These are phyloP conservation scores for Holtermannia corniformis DNA, from an alignment of 768 basidiomycete species.

Conservation along the genomic window DNA sequence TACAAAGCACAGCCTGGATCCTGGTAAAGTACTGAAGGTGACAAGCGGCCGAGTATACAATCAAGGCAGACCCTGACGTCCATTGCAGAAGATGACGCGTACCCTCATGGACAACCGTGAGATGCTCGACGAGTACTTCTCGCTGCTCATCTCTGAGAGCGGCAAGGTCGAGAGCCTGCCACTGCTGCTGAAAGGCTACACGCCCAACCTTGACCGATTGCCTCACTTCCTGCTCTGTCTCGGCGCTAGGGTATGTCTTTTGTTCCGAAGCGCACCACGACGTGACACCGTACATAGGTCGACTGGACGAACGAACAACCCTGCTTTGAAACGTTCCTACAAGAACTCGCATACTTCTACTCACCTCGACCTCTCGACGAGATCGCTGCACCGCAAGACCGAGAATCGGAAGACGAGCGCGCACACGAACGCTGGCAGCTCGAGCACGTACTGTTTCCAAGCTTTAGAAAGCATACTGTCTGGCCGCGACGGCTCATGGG, in stretches of 20 bases:
- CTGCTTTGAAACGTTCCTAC: conserved; percentile 76
- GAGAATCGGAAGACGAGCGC: conserved; percentile 15
- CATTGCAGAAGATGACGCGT: conserved; percentile 16
- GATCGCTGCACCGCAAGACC: conserved; percentile 35
- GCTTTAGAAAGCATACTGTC: conserved; percentile 64
- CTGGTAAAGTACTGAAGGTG: conserved; percentile 59
- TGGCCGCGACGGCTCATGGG: conserved; percentile 57
- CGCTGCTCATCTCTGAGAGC: conserved; percentile 53
- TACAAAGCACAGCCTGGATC: conserved; percentile 47
- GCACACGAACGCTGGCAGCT: conserved; percentile 66
- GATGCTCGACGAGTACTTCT: conserved; percentile 91
- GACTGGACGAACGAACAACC: conserved; percentile 75
- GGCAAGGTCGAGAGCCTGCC: conserved; percentile 71
- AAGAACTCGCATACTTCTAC: conserved; percentile 88
- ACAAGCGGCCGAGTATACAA: background rate
- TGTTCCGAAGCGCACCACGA: background rate
- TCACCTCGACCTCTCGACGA: conserved; percentile 50
- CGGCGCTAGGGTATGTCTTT: conserved; percentile 64
- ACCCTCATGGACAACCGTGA: conserved; percentile 47
- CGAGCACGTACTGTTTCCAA: conserved; percentile 81
- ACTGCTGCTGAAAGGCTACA: conserved; percentile 71
- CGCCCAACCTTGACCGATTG: conserved; percentile 80
- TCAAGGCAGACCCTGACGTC: background rate
- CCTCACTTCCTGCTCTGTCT: conserved; percentile 83
- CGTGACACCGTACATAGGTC: conserved; percentile 50